Percentiles rank a stretch among this genome's conserved stretches.
phyloP scores from a whole-genome alignment of 257 asterid species.

The Solanum ahanhuiri region DNA sequence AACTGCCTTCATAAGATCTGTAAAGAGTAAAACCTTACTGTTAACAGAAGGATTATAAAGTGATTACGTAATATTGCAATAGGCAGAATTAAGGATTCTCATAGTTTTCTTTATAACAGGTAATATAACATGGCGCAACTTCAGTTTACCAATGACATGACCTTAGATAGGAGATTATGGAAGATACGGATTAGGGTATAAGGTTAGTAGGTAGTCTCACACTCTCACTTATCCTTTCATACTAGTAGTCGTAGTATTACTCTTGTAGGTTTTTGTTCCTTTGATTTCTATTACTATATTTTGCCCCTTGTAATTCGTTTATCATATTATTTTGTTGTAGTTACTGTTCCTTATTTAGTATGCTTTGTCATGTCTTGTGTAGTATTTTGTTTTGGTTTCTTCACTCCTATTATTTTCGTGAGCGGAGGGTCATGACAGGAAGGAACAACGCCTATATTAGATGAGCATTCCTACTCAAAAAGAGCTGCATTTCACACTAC shows the following conservation, averaged over 20 bases:
- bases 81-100: not conserved
- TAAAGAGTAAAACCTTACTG: not conserved
- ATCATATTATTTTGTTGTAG: too few species aligned
- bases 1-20: slow-evolving; percentile 73
- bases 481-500: not conserved
- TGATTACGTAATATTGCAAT: not conserved
- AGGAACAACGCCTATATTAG: not conserved
- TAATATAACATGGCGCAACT: not conserved
- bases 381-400: not conserved
- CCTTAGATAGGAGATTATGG: not conserved
- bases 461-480: not conserved
- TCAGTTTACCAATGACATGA: not conserved
- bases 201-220: not conserved
- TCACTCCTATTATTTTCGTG: not conserved
- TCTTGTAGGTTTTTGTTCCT: not conserved
- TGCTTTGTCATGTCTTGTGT: not conserved
- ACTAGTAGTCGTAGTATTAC: not conserved
- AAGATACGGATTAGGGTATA: not conserved
- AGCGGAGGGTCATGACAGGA: not conserved
- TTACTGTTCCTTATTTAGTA: not conserved
- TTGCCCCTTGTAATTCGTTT: too few species aligned
- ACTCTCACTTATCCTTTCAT: not conserved
- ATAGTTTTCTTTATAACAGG: not conserved
- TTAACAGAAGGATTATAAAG: not conserved
- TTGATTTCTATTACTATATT: not conserved